Conservation (phyloP, 768 basidiomycete species). For the Serendipita sp. region DNA sequence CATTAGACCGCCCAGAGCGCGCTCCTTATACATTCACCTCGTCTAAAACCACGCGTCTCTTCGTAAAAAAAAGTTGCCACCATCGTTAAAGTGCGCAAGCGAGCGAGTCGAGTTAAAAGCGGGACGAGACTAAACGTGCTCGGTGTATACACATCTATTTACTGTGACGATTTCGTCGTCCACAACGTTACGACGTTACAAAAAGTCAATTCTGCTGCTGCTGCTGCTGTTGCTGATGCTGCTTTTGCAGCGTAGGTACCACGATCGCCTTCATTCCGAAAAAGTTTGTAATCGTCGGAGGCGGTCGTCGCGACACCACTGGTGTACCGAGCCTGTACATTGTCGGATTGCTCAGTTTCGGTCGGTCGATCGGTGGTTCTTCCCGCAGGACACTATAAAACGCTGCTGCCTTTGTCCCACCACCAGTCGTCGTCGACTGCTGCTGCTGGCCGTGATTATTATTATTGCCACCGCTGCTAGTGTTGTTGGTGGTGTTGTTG, state of each 20-base stretch:
- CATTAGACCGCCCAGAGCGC: too few relatives aligned
- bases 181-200: too few relatives aligned
- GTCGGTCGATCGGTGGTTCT: not conserved
- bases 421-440: not conserved
- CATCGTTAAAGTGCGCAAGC: too few relatives aligned
- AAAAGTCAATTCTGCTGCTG: too few relatives aligned
- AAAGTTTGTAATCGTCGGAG: not conserved
- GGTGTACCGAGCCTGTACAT: not conserved
- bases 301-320: not conserved
- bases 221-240: not conserved
- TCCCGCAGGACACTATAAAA: not conserved
- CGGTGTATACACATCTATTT: too few relatives aligned
- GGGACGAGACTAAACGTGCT: too few relatives aligned
- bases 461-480: too few relatives aligned
- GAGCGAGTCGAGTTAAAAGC: too few relatives aligned
- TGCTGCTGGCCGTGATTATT: not conserved
- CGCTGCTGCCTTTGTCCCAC: not conserved
- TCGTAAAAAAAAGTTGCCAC: too few relatives aligned
- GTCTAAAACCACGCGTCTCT: too few relatives aligned
- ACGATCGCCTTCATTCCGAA: not conserved
- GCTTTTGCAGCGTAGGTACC: not conserved
- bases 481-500: not conserved
- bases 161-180: too few relatives aligned
- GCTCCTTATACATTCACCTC: too few relatives aligned
- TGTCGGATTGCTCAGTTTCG: not conserved